A percentile compares a stretch with the other conserved stretches of the same genome.
phyloP scores from a whole-genome alignment of 2,329 filamentous ascomycete species.

The Apiospora malaysiana region DNA sequence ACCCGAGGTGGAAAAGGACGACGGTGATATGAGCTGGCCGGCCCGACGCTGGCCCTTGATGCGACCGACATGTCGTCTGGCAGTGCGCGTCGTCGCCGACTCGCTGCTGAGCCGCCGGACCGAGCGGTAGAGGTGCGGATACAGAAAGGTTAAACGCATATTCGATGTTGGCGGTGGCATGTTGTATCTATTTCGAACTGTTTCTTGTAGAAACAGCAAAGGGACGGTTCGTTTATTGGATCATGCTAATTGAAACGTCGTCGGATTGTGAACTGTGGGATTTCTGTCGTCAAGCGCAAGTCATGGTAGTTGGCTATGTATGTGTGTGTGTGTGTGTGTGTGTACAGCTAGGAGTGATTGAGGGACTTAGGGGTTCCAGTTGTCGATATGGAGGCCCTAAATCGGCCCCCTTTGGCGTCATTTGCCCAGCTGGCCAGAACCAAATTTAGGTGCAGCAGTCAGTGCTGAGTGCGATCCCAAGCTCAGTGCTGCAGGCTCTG shows the following conservation, averaged over 20 bases:
- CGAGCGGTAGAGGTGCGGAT: constrained; percentile 69
- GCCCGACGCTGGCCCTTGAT: constrained; percentile 23
- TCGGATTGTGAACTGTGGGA: background rate
- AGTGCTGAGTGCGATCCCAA: background rate
- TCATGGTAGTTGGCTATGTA: background rate
- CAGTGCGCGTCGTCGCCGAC: constrained; percentile 42
- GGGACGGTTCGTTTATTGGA: background rate
- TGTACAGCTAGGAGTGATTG: background rate
- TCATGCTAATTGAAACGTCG: background rate
- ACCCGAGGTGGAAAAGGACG: constrained; percentile 46
- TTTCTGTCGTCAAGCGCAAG: background rate
- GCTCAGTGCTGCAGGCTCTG: background rate
- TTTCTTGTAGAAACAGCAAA: background rate
- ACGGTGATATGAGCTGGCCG: constrained; percentile 28
- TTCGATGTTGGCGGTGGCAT: constrained; percentile 2
- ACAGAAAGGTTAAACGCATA: constrained; percentile 68
- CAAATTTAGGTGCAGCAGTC: background rate
- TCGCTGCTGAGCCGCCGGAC: constrained; percentile 48
- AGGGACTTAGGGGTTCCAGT: constrained; percentile 9
- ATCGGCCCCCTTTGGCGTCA: constrained; percentile 5
- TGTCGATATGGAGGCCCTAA: background rate
- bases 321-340: background rate
- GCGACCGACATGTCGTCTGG: constrained; percentile 45
- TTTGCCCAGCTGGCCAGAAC: constrained; percentile 5
- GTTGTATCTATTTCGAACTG: background rate